Base-by-base conservation (phyloP, 2,329 filamentous ascomycete genomes). In the Coleophoma crateriformis region DNA sequence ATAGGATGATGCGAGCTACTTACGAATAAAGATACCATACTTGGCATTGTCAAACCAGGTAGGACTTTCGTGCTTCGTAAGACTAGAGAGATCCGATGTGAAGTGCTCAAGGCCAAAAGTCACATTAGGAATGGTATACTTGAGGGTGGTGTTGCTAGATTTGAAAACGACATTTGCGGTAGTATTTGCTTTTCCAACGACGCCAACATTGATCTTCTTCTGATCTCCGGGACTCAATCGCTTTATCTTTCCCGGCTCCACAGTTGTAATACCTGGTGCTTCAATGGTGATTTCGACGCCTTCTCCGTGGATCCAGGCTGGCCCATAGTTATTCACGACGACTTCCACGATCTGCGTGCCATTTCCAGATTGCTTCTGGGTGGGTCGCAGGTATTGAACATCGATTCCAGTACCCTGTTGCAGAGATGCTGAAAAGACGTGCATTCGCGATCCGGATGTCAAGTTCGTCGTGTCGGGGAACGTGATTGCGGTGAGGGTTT, bases 21-120 rank as follows among this genome's bases (percentile, higher is more conserved):
- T 44, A 50, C 47, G 79, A 38, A 82, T 77, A 57, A 83, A 82
- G 35, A 82, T 82, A 0, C 79, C 79, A 52, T 69, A 82, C 50
- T 83, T 82, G 19, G 68, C 74, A 39, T 72, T 68, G 48, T 77
- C 69, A 54, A 72, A 82, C 78, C 79, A 82, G 5, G 70, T 65
- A 0, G 77, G 77, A 13, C 70, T 70, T 58, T 73, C 71, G 43
- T 73, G 71, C 15, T 60, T 61, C 1, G 64, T 62, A 3, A 74
- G 60, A 49, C 65, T 71, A 10, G 63, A 58, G 0, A 65, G 45
- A 8, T 69, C 67, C 4, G 63, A 51, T 0, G 64, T 66, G 58
- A 63, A 72, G 7, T 67, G 61, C 1, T 57, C 59, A n/a, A 71
- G 54, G 1, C 69, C 69, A 19, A 72, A 64, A 7, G 59, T 50